These are phyloP conservation scores for Cercospora brassicicola DNA, from an alignment of 2,329 filamentous ascomycete species.

Conservation along the genomic window DNA sequence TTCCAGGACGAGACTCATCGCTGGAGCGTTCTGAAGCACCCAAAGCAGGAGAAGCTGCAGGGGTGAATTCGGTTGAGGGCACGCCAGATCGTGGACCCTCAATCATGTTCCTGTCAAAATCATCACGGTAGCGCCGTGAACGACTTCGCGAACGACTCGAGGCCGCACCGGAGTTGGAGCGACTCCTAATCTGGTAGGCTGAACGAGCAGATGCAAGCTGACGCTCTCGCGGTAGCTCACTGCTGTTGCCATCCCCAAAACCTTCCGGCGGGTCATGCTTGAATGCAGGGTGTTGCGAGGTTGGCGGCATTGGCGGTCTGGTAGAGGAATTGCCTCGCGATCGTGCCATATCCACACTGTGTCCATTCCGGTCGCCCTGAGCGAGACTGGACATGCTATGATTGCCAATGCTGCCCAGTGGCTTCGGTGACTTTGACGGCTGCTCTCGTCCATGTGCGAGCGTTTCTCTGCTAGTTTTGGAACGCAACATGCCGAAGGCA, in stretches of 20 bases:
- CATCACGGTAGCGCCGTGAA: slow-evolving; percentile 52
- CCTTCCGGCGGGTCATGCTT: slow-evolving; percentile 22
- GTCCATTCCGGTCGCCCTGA: slow-evolving; percentile 25
- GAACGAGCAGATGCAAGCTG: slow-evolving; percentile 24
- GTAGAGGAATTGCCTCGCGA: slow-evolving; percentile 31
- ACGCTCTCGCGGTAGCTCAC: slow-evolving; percentile 18
- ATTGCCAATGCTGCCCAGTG: slow-evolving; percentile 53
- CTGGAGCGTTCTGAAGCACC: slow-evolving; percentile 16
- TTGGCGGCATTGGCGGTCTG: slow-evolving; percentile 25
- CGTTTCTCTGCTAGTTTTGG: slow-evolving; percentile 68
- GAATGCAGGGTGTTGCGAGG: slow-evolving; percentile 30
- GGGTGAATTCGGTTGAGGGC: slow-evolving; percentile 26
- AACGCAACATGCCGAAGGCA: slow-evolving; percentile 63
- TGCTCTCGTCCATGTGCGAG: slow-evolving; percentile 54
- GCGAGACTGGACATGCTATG: slow-evolving; percentile 34
- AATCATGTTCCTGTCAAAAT: slow-evolving; percentile 52
- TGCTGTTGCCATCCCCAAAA: slow-evolving; percentile 10
- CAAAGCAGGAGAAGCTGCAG: slow-evolving; percentile 25
- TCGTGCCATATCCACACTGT: slow-evolving; percentile 30
- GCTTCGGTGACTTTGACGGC: slow-evolving; percentile 58
- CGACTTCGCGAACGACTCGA: slow-evolving; percentile 57
- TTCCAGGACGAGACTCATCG: slow-evolving; percentile 17
- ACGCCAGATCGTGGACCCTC: slow-evolving; percentile 45
- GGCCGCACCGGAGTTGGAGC: slow-evolving; percentile 56
- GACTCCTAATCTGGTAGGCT: slow-evolving; percentile 42